Base-by-base conservation (phyloP, 768 basidiomycete species). In the Phylloporus sp. region DNA sequence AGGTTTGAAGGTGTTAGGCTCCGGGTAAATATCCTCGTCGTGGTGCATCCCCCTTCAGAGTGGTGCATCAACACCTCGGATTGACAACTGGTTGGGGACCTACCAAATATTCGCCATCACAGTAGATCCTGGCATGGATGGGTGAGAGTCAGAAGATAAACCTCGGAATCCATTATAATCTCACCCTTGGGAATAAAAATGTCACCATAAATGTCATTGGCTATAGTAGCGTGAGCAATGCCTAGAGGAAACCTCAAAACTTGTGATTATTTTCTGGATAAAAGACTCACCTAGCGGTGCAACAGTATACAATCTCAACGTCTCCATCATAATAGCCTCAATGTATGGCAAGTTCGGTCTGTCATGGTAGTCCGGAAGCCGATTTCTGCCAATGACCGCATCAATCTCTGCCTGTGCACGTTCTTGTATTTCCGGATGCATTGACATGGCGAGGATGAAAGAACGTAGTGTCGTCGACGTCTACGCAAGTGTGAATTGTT, bases 401-500 rank as follows among this genome's bases (percentile, higher is more conserved):
- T 64, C 60, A 10, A 73, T 49, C 50, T 72, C 71, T 29, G 59
- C 60, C 6, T 66, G 58, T 26, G 70, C 71, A 22, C 51, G 54
- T 11, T 47, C 40, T 41, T 72, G 70, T n/a, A 67, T 60, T 9
- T 66, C 64, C 1, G 71, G 71, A 46, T 69, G 36, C 7, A 53
- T 49, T 8, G 64, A 26, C 65, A 72, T 73, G 12, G 62, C 64
- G n/a, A 71, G 55, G 50, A 71, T 54, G 49, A 74, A 72, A 1
- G 15, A 27, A n/a, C 40, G 15, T 16, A 58, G 29, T 12, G 50
- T 54, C 1, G 64, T 36, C 1, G 43, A 13, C 5, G 52, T 47
- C 55, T 59, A 26, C 18, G 16, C 34, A 38, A 51, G 13, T 34
- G 3, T 49, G 32, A 55, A 26, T 15, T 35, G 10, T 36, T 16